Percentiles rank a stretch among this genome's conserved stretches.
These are phyloP conservation scores for Zygosaccharomyces sapae DNA, from an alignment of 1,139 yeast species.

Conservation along the genomic window DNA sequence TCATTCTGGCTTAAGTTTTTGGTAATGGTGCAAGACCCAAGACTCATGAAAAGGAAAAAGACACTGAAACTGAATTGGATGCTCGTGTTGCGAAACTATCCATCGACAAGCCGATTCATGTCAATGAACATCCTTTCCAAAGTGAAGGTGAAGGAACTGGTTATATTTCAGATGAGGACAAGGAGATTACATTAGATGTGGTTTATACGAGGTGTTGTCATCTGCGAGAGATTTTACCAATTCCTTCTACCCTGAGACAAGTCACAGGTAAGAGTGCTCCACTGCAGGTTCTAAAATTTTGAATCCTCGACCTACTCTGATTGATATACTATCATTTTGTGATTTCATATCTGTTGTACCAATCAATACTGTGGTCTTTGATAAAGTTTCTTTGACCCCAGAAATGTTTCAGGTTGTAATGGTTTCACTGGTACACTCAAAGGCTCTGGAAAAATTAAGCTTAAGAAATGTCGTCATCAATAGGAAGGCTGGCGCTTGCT, in stretches of 20 bases:
- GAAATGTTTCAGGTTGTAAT: constrained; percentile 75
- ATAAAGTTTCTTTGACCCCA: constrained; percentile 72
- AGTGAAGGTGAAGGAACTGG: constrained; percentile 12
- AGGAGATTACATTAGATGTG: constrained; percentile 52
- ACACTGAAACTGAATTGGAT: constrained; percentile 25
- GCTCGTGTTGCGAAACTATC: constrained; percentile 39
- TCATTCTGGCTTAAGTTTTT: background rate
- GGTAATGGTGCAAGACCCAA: constrained; percentile 8
- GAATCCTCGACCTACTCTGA: constrained; percentile 86
- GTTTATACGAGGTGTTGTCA: constrained; percentile 76
- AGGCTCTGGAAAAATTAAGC: constrained; percentile 63
- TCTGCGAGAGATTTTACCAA: constrained; percentile 66
- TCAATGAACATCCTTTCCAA: constrained; percentile 58
- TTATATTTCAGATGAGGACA: constrained; percentile 17
- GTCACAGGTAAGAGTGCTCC: constrained; percentile 73
- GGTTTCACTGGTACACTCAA: constrained; percentile 56
- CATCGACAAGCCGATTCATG: constrained; percentile 62
- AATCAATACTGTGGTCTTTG: constrained; percentile 71
- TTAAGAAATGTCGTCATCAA: constrained; percentile 76
- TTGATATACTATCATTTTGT: constrained; percentile 81
- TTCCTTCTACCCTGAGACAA: constrained; percentile 72
- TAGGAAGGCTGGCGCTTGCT: constrained; percentile 66
- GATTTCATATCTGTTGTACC: constrained; percentile 86
- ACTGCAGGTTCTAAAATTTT: constrained; percentile 69
- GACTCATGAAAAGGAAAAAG: constrained; percentile 1